phyloP scores from a whole-genome alignment of 1,139 yeast species.

The Pichia sp. region DNA sequence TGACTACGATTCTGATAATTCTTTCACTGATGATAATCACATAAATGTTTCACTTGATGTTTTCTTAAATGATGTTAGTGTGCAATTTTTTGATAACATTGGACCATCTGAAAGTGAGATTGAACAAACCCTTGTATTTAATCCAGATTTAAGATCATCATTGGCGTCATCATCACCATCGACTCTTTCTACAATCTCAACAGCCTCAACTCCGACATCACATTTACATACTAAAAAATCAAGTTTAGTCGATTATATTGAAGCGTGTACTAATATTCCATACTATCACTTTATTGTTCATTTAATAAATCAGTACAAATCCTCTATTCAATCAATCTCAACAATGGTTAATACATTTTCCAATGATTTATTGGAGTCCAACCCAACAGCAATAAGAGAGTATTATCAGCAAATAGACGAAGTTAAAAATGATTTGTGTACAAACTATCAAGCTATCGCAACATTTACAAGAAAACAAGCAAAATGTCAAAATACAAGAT shows the following conservation, averaged over 20 bases:
- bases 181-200: slow-evolving; percentile 4
- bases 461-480: slow-evolving; percentile 26
- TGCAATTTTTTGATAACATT: slow-evolving; percentile 26
- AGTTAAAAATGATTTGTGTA: slow-evolving; percentile 21
- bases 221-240: slow-evolving; percentile 3
- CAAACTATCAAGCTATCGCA: slow-evolving; percentile 28
- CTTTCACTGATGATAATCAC: slow-evolving; percentile 21
- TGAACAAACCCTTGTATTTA: slow-evolving; percentile 5
- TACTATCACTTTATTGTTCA: slow-evolving; percentile 26
- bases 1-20: slow-evolving; percentile 18
- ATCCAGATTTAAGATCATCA: slow-evolving; percentile 3
- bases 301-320: slow-evolving; percentile 24
- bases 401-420: slow-evolving; percentile 24
- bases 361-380: slow-evolving; percentile 24
- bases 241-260: slow-evolving; percentile 22
- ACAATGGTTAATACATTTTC: slow-evolving; percentile 25
- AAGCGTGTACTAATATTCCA: slow-evolving; percentile 24
- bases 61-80: slow-evolving; percentile 26
- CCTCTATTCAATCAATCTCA: slow-evolving; percentile 24
- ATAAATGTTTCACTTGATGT: slow-evolving; percentile 23
- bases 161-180: slow-evolving; percentile 1
- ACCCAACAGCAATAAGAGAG: slow-evolving; percentile 27
- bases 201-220: slow-evolving; percentile 4
- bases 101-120: slow-evolving; percentile 26
- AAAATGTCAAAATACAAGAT: slow-evolving; percentile 24